Percentiles rank a stretch among this genome's conserved stretches.
Conservation (phyloP, 106 monocot species). For the Apostasia ramifera region DNA sequence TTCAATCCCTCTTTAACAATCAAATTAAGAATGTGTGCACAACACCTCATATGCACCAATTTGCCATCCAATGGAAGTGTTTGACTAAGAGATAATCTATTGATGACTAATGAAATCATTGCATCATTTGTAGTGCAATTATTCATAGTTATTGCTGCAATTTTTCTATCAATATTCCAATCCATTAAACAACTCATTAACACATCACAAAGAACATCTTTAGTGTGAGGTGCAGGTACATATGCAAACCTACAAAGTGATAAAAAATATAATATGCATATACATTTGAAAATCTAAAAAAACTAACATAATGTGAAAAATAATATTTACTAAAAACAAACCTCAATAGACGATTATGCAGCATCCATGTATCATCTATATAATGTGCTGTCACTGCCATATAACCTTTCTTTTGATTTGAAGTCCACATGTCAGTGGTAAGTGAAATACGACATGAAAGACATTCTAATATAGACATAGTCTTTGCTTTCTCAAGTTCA, state of each 20-base stretch:
- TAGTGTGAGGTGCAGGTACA: too few species aligned
- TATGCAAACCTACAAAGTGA: too few species aligned
- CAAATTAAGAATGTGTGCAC: constrained; percentile 45
- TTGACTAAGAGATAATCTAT: constrained; percentile 37
- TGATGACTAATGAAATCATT: constrained; percentile 28
- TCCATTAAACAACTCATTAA: too few species aligned
- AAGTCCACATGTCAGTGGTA: constrained; percentile 38
- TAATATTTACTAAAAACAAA: constrained; percentile 35
- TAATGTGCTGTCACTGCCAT: constrained; percentile 56
- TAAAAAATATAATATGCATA: too few species aligned
- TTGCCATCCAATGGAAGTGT: constrained; percentile 33
- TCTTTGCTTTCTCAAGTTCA: constrained; percentile 24
- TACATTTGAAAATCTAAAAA: too few species aligned
- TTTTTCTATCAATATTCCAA: too few species aligned
- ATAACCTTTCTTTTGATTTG: constrained; percentile 27
- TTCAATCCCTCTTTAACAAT: constrained; percentile 47
- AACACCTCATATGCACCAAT: constrained; percentile 41
- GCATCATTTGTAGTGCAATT: constrained; percentile 7
- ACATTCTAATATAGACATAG: too few species aligned
- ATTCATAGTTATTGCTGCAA: constrained; percentile 26
- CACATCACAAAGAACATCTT: too few species aligned
- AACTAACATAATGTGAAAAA: too few species aligned
- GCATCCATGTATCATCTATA: constrained; percentile 58
- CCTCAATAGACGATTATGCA: constrained; percentile 42
- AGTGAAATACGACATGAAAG: constrained; percentile 42